Evolutionary conservation across 2,329 filamentous ascomycete genomes (phyloP).

Genomic region (Exophiala spinifera): DNA sequence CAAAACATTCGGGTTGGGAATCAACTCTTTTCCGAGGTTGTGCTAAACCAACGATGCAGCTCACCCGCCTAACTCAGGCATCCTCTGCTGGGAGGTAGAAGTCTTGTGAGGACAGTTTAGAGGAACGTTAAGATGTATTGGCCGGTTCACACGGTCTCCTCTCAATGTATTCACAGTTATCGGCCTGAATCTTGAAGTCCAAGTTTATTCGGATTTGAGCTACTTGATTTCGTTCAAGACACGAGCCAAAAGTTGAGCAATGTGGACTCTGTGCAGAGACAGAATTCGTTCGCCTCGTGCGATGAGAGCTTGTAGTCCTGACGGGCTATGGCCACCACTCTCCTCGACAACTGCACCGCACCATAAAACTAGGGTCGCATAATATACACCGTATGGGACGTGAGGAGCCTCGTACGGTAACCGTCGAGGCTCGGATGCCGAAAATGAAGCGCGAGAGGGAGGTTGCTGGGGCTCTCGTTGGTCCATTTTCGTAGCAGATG

Average conservation of each 20-base stretch:
- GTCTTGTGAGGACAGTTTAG: too few relatives aligned
- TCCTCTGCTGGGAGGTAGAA: too few relatives aligned
- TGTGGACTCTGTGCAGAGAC: constrained; percentile 13
- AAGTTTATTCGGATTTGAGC: background rate
- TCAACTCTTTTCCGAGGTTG: too few relatives aligned
- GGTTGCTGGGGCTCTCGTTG: constrained; percentile 1
- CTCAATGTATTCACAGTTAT: too few relatives aligned
- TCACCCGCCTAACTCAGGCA: too few relatives aligned
- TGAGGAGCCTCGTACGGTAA: constrained; percentile 15
- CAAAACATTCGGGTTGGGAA: too few relatives aligned
- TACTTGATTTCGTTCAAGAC: constrained; percentile 14
- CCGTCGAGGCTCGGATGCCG: constrained; percentile 5
- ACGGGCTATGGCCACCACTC: background rate
- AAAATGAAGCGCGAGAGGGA: background rate
- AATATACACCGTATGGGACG: constrained; percentile 15
- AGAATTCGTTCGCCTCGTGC: constrained; percentile 13
- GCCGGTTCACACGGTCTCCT: too few relatives aligned
- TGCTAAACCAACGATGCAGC: too few relatives aligned
- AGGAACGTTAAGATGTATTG: too few relatives aligned
- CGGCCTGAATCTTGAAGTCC: too few relatives aligned
- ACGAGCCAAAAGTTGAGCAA: constrained; percentile 14
- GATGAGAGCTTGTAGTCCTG: constrained; percentile 6
- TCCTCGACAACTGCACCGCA: constrained; percentile 4
- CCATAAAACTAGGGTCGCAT: constrained; percentile 14
- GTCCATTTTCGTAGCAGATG: background rate